Conservation (phyloP, 225 moss, liverwort and hornwort species). For the Physcomitrellopsis africana region DNA sequence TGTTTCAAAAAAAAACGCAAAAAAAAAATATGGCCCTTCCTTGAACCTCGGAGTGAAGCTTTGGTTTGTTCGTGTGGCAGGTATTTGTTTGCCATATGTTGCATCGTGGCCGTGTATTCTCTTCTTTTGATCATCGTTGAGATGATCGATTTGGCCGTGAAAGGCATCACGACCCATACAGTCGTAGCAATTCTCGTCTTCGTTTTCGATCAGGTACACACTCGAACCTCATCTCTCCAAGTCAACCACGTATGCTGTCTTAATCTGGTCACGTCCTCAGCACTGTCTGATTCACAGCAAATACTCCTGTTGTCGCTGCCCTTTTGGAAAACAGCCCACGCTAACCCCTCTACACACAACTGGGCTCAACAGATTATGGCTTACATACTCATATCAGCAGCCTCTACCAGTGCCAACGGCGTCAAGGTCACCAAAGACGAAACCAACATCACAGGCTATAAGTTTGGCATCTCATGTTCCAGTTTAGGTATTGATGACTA, state of each 20-base stretch:
- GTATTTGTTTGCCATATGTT: conserved; percentile 24
- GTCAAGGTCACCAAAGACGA: background rate
- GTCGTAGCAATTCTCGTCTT: conserved; percentile 16
- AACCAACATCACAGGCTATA: conserved; percentile 1
- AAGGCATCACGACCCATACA: background rate
- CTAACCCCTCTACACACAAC: background rate
- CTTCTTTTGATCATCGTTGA: conserved; percentile 9
- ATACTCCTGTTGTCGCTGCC: no score
- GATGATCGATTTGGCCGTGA: background rate
- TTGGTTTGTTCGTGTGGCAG: conserved; percentile 17
- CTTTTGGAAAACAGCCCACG: background rate
- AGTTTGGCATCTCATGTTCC: background rate
- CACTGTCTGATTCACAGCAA: no score
- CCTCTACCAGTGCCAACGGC: conserved; percentile 30
- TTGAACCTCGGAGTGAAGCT: no score
- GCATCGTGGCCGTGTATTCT: conserved; percentile 33
- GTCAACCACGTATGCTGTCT: no score
- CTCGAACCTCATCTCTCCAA: background rate
- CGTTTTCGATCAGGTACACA: conserved; percentile 35
- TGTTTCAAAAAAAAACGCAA: no score
- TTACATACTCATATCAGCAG: conserved; percentile 40
- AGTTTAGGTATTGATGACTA: conserved; percentile 15
- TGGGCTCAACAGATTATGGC: conserved; percentile 31
- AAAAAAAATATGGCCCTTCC: no score
- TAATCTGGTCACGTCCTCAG: no score